Base-by-base conservation (phyloP, 768 basidiomycete genomes). In the Tephrocybe rancida region DNA sequence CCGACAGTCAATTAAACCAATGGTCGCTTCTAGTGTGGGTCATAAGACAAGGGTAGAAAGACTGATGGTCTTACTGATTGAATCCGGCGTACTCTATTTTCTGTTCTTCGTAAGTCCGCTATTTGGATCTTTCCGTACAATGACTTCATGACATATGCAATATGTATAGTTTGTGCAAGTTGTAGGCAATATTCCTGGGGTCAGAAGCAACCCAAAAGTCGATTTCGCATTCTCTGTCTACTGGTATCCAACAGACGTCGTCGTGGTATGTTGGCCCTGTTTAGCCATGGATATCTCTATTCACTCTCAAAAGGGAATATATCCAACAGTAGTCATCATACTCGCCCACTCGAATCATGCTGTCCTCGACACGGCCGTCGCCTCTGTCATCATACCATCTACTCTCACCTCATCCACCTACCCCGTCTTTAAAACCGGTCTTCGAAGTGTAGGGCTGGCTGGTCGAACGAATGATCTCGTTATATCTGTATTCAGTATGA, bases 21-120 rank as follows among this genome's bases (percentile, higher is more conserved):
- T 47, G 16, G n/a, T 51, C 13, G 26, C 14, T 16, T 18, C 26
- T 42, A 22, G 43, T 21, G n/a, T n/a, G n/a, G 44, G 37, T 44
- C 42, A 35, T 10, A 24, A 22, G n/a, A 55, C 53, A 19, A 35
- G 41, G 38, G 50, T 39, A 2, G 56, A 57, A 22, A 52, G 56
- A 34, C 22, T 50, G 18, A 32, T 55, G 56, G 52, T 57, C n/a
- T 19, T 57, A 26, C 24, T 52, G 21, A 19, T 52, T 26, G 56
- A 57, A 24, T 52, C 56, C 18, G 56, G 56, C 21, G n/a, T 48
- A 7, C 34, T 57, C 22, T 57, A 57, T 21, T 57, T 57, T 29
- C 34, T 52, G 1, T 57, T 57, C 5, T 57, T 57, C 37, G 56
- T 49, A 32, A 2, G 55, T 42, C 14, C 21, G 19, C 35, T 16